Percentiles rank a stretch among this genome's conserved stretches.
Evolutionary conservation across 2,329 filamentous ascomycete genomes (phyloP).

Genomic region (Beauveria australis): DNA sequence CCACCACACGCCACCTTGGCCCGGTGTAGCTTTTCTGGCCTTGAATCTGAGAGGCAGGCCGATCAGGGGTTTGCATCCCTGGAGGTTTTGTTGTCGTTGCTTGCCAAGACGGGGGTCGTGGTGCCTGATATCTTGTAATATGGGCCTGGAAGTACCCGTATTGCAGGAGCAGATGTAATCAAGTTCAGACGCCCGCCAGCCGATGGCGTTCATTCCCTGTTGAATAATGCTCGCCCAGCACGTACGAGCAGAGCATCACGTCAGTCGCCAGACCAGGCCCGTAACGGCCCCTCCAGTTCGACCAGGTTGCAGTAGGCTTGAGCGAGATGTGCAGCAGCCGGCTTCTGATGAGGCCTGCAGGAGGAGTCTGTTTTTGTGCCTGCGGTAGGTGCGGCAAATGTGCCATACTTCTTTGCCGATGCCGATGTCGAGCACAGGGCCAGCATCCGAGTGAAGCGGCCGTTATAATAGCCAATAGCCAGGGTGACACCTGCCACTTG

Average conservation of each 20-base stretch:
- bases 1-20: not conserved
- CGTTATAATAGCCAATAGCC: not conserved
- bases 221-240: not conserved
- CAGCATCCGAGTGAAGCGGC: not conserved
- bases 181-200: not conserved
- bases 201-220: not conserved
- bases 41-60: not conserved
- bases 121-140: not conserved
- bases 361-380: not conserved
- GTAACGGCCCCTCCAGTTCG: slow-evolving; percentile 5
- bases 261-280: not conserved
- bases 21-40: not conserved
- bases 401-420: not conserved
- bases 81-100: not conserved
- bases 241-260: not conserved
- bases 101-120: not conserved
- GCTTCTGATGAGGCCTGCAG: not conserved
- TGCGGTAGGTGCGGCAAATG: not conserved
- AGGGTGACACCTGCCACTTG: not conserved
- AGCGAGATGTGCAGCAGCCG: not conserved
- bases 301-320: not conserved
- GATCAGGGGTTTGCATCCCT: slow-evolving; percentile 9
- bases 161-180: not conserved
- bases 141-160: not conserved
- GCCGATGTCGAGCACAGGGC: not conserved